Conservation (phyloP, 495 filamentous ascomycete species). For the Chaetomidium leptoderma region DNA sequence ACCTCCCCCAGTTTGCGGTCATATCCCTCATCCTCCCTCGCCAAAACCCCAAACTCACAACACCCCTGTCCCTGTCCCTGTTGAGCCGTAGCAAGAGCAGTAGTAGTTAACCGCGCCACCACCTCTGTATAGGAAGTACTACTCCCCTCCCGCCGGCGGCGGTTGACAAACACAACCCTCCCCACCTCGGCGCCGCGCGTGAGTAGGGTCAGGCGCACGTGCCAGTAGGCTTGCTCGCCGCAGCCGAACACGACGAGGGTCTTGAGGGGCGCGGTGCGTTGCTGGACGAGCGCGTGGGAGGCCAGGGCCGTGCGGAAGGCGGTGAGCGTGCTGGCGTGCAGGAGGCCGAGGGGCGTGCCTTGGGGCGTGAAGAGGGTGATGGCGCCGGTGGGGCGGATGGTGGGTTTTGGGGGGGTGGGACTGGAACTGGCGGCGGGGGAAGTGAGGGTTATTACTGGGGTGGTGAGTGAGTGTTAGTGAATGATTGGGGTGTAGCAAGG, state of each 20-base stretch:
- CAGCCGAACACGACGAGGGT: constrained; percentile 83
- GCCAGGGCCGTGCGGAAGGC: constrained; percentile 91
- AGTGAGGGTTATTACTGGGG: constrained; percentile 39
- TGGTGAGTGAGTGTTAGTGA: background rate
- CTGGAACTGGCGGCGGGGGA: constrained; percentile 18
- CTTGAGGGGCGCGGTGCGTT: constrained; percentile 58
- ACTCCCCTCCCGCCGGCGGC: constrained; percentile 29
- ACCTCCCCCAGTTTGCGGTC: constrained; percentile 60
- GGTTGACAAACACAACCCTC: constrained; percentile 73
- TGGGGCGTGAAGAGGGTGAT: constrained; percentile 63
- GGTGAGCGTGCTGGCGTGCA: constrained; percentile 82
- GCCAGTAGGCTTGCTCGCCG: constrained; percentile 90
- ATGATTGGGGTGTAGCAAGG: background rate
- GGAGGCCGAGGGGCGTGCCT: constrained; percentile 69
- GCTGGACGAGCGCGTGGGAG: constrained; percentile 66
- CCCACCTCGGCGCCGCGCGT: constrained; percentile 68
- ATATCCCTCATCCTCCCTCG: constrained; percentile 68
- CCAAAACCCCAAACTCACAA: constrained; percentile 66
- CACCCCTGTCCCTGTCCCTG: constrained; percentile 53
- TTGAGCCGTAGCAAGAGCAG: constrained; percentile 47
- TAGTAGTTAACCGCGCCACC: constrained; percentile 56
- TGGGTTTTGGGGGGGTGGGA: constrained; percentile 17
- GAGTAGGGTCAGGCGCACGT: constrained; percentile 75
- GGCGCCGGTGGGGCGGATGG: constrained; percentile 68
- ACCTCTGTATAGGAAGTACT: constrained; percentile 48